A percentile compares a stretch with the other conserved stretches of the same genome.
Evolutionary conservation across 1,284 basidiomycete genomes (phyloP).

Genomic region (Sanguinoderma infundibulare): DNA sequence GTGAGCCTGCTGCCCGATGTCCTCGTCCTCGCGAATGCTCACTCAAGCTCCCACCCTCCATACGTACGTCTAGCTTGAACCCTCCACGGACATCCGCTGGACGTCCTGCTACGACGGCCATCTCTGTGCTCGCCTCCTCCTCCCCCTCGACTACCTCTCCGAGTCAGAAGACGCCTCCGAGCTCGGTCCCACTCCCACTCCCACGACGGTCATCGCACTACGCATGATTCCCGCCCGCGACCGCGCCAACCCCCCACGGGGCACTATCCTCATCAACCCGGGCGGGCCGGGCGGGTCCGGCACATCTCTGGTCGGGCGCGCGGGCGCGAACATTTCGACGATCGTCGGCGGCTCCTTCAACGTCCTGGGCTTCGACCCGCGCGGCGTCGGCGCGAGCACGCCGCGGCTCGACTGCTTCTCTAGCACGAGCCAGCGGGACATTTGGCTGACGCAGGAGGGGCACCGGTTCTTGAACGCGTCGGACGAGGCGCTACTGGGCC

Average conservation of each 20-base stretch:
- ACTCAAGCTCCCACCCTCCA: not conserved
- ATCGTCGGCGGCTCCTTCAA: slow-evolving; percentile 42
- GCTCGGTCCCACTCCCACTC: slow-evolving; percentile 21
- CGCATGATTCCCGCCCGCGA: slow-evolving; percentile 33
- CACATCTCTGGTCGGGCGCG: slow-evolving; percentile 15
- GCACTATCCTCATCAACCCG: slow-evolving; percentile 55
- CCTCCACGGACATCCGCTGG: slow-evolving; percentile 26
- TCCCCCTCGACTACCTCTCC: slow-evolving; percentile 42
- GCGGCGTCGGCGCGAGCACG: slow-evolving; percentile 24
- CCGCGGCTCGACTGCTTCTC: slow-evolving; percentile 25
- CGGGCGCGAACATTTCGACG: slow-evolving; percentile 4
- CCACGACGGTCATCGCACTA: slow-evolving; percentile 42
- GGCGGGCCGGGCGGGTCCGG: slow-evolving; percentile 58
- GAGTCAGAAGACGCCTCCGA: no score
- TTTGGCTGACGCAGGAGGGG: slow-evolving; percentile 16
- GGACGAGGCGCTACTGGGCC: slow-evolving; percentile 9
- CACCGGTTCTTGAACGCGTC: slow-evolving; percentile 11
- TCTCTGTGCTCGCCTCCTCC: slow-evolving; percentile 30
- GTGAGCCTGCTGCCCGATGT: not conserved
- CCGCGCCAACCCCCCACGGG: slow-evolving; percentile 41
- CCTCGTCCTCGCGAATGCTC: not conserved
- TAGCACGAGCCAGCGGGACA: slow-evolving; percentile 14
- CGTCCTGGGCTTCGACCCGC: slow-evolving; percentile 44
- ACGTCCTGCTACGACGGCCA: slow-evolving; percentile 27
- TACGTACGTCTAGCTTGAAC: slow-evolving; percentile 13